phyloP scores from a whole-genome alignment of 441 rosid genomes.

The Melastoma candidum region DNA sequence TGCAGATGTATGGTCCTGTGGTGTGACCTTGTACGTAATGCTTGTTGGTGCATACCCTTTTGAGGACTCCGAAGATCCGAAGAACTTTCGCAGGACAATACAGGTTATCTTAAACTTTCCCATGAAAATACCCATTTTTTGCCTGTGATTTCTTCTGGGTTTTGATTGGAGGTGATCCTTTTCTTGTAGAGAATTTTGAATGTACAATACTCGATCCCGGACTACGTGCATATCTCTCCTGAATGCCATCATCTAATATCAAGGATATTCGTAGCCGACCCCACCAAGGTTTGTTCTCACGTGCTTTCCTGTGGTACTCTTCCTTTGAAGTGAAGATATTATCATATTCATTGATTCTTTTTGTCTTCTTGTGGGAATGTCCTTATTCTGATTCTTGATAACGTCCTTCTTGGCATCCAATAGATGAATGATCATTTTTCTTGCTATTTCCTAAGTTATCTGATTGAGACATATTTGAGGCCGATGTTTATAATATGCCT shows the following conservation, averaged over 20 bases:
- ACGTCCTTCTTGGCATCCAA: too few species aligned
- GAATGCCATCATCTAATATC: constrained; percentile 89
- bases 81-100: constrained; percentile 85
- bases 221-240: constrained; percentile 82
- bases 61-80: constrained; percentile 95
- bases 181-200: constrained; percentile 72
- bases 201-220: constrained; percentile 94
- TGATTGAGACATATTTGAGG: too few species aligned
- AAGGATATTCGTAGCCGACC: constrained; percentile 88
- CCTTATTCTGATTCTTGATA: too few species aligned
- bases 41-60: constrained; percentile 97
- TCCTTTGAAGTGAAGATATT: neutral
- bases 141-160: neutral
- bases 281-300: constrained; percentile 47
- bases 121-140: neutral
- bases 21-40: constrained; percentile 93
- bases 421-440: too few species aligned
- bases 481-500: too few species aligned
- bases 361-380: neutral
- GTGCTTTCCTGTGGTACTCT: constrained; percentile 2
- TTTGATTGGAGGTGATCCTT: constrained; percentile 12
- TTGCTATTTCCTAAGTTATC: too few species aligned
- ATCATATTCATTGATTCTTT: neutral
- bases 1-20: constrained; percentile 99
- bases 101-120: constrained; percentile 34